Conservation (phyloP, 2,329 filamentous ascomycete species). For the Sporothrix sp. region DNA sequence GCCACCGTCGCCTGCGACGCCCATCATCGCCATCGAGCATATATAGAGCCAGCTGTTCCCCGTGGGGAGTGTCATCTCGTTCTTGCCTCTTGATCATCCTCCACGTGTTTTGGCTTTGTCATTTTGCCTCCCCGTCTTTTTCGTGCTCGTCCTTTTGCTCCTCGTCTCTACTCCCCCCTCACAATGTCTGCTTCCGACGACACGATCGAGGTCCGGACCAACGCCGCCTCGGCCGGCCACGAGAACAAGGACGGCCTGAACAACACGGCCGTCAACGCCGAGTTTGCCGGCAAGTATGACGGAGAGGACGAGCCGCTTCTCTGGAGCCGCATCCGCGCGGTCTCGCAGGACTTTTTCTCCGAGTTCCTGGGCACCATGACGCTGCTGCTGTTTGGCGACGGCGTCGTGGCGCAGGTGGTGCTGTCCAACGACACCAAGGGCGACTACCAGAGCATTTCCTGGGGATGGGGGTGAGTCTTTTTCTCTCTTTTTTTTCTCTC, state of each 20-base stretch:
- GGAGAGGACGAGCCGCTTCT: constrained; percentile 6
- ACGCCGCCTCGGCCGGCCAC: background rate
- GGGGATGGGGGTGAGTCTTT: constrained; percentile 38
- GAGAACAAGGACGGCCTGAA: constrained; percentile 10
- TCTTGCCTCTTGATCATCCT: background rate
- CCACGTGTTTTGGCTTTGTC: background rate
- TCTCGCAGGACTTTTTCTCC: constrained; percentile 49
- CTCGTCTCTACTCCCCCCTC: background rate
- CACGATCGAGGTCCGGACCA: constrained; percentile 9
- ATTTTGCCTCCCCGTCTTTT: background rate
- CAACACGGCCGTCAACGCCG: constrained; percentile 5
- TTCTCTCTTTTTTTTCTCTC: too few species aligned
- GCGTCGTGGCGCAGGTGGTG: constrained; percentile 60
- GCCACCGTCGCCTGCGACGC: too few species aligned
- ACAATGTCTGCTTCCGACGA: constrained; percentile 13
- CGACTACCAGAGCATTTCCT: constrained; percentile 39
- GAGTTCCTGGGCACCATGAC: constrained; percentile 62
- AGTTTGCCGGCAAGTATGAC: constrained; percentile 6
- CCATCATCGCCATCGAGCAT: constrained; percentile 2
- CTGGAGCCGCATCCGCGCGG: constrained; percentile 45
- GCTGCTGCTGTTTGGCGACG: constrained; percentile 59
- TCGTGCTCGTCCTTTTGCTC: background rate
- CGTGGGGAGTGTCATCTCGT: constrained; percentile 2
- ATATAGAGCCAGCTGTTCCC: constrained; percentile 5
- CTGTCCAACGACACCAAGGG: constrained; percentile 43